Percentiles rank a stretch among this genome's conserved stretches.
Evolutionary conservation across 768 basidiomycete genomes (phyloP).

Genomic region (Pulveroboletus sp.): DNA sequence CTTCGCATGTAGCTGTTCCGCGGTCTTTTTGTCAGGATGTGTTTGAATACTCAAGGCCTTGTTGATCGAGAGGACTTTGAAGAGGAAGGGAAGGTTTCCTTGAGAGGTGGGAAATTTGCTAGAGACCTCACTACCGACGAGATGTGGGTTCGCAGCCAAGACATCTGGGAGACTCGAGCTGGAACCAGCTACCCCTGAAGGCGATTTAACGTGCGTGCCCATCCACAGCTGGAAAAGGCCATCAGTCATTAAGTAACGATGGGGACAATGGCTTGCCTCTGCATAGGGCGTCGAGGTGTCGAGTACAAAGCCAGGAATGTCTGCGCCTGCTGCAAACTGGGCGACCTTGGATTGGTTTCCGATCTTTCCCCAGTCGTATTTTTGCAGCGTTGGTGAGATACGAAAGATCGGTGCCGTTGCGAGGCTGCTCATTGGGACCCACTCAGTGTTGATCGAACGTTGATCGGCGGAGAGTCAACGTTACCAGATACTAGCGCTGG

Average conservation of each 20-base stretch:
- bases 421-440: constrained; percentile 19
- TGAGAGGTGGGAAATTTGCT: constrained; percentile 50
- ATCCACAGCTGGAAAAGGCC: constrained; percentile 80
- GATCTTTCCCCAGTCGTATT: constrained; percentile 94
- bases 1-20: constrained; percentile 61
- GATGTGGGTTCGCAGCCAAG: constrained; percentile 61
- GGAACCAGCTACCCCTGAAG: constrained; percentile 53
- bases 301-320: constrained; percentile 61
- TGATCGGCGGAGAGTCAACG: no score
- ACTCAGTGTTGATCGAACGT: no score
- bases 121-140: constrained; percentile 63
- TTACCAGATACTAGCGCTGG: no score
- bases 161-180: constrained; percentile 51
- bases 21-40: constrained; percentile 85
- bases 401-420: constrained; percentile 58
- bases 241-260: constrained; percentile 2
- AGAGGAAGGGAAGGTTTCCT: constrained; percentile 85
- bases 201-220: constrained; percentile 89
- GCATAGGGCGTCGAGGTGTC: constrained; percentile 83
- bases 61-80: constrained; percentile 88
- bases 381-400: constrained; percentile 78
- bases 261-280: constrained; percentile 59
- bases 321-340: constrained; percentile 65
- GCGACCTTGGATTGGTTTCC: constrained; percentile 85
- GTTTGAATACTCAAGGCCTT: constrained; percentile 91